These are phyloP conservation scores for Macrolepiota albuminosa DNA, from an alignment of 768 basidiomycete genomes.

Conservation along the genomic window DNA sequence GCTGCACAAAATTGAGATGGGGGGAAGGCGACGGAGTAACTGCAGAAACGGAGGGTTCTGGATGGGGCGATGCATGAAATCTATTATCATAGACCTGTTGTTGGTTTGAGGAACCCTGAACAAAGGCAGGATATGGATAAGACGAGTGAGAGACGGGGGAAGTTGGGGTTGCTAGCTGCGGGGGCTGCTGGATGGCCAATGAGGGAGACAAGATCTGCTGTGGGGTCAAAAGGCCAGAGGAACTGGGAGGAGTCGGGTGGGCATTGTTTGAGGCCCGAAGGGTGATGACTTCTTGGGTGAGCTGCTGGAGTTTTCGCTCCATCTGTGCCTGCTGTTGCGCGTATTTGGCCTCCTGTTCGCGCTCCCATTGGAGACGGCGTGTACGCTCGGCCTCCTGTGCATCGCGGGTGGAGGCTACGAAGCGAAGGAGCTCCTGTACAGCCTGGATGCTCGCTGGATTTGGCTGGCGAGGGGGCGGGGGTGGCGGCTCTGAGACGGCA, in stretches of 20 bases:
- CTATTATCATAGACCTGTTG: constrained; percentile 15
- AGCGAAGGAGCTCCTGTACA: constrained; percentile 58
- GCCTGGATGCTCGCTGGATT: constrained; percentile 35
- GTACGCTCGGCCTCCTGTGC: constrained; percentile 57
- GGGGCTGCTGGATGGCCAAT: constrained; percentile 23
- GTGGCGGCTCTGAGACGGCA: constrained; percentile 44
- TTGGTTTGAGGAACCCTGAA: constrained; percentile 33
- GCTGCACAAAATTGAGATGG: constrained; percentile 15
- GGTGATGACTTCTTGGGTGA: constrained; percentile 48
- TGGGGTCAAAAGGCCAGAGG: constrained; percentile 22
- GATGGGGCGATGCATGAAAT: constrained; percentile 12
- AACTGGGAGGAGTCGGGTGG: constrained; percentile 11
- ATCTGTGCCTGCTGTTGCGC: constrained; percentile 52
- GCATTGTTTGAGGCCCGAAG: constrained; percentile 37
- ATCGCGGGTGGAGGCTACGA: constrained; percentile 51
- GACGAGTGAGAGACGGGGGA: constrained; percentile 32
- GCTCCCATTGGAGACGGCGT: constrained; percentile 63
- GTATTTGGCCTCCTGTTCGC: constrained; percentile 60
- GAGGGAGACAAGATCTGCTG: constrained; percentile 27
- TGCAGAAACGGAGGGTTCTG: constrained; percentile 19
- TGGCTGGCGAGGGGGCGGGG: constrained; percentile 24
- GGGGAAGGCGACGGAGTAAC: constrained; percentile 30
- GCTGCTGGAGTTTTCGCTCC: constrained; percentile 49
- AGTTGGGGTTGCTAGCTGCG: constrained; percentile 28
- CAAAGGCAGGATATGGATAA: constrained; percentile 26